Conservation (phyloP, 2,329 filamentous ascomycete genomes). For the Daldinia eschscholtzii region DNA sequence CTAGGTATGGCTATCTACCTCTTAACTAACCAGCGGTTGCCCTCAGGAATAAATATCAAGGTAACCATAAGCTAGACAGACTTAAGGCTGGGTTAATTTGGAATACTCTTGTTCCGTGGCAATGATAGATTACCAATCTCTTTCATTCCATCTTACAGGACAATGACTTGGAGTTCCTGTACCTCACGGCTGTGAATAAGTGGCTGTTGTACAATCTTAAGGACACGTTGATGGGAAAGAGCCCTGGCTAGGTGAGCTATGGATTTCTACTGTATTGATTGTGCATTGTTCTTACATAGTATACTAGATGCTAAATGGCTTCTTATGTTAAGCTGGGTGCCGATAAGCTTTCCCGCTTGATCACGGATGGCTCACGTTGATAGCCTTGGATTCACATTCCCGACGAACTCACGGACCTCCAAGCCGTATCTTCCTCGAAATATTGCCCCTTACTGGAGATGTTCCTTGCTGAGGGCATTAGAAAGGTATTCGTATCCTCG, state of each 20-base stretch:
- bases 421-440: neutral
- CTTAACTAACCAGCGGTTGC: too few relatives aligned
- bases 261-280: conserved; percentile 29
- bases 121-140: too few relatives aligned
- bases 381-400: neutral
- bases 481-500: neutral
- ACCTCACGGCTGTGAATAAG: neutral
- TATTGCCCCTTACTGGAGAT: neutral
- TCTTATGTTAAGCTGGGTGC: neutral
- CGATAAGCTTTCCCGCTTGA: neutral
- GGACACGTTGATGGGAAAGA: neutral
- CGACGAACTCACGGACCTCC: neutral
- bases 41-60: too few relatives aligned
- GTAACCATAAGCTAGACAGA: too few relatives aligned
- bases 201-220: neutral
- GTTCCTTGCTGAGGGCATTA: neutral
- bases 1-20: too few relatives aligned
- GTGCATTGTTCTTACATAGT: conserved; percentile 18
- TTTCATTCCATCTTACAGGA: too few relatives aligned
- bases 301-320: neutral
- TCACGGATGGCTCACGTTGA: neutral
- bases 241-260: neutral
- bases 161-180: too few relatives aligned
- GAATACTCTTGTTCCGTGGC: too few relatives aligned
- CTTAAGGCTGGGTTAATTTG: too few relatives aligned